Percentiles rank a stretch among this genome's conserved stretches.
Conservation (phyloP, 2,329 filamentous ascomycete species). For the Beauveria caledonica region DNA sequence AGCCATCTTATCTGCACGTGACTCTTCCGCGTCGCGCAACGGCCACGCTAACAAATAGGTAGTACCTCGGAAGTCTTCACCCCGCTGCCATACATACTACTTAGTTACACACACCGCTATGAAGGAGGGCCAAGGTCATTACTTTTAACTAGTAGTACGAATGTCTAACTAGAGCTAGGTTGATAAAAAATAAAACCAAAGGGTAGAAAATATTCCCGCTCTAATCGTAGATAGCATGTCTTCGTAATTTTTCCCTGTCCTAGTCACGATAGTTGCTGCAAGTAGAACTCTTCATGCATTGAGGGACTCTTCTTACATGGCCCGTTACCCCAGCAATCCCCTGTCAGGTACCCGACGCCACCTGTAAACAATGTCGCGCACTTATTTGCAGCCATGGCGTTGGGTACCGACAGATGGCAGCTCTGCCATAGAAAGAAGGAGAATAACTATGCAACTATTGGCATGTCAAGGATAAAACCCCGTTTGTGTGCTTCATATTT, state of each 20-base stretch:
- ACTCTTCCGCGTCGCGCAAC: background rate
- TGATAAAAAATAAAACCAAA: too few relatives aligned
- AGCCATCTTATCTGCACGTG: conserved; percentile 13
- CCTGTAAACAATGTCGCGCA: background rate
- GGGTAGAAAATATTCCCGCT: too few relatives aligned
- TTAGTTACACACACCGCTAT: background rate
- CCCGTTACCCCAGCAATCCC: conserved; percentile 10
- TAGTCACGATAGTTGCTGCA: background rate
- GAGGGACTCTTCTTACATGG: background rate
- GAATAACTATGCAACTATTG: too few relatives aligned
- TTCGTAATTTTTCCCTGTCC: too few relatives aligned
- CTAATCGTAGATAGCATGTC: too few relatives aligned
- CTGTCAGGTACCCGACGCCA: background rate
- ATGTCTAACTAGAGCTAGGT: too few relatives aligned
- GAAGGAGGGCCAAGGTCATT: background rate
- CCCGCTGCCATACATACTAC: background rate
- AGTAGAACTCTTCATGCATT: background rate
- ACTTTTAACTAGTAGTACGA: too few relatives aligned
- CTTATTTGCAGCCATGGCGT: background rate
- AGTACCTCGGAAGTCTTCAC: background rate
- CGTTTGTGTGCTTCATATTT: background rate
- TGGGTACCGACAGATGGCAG: background rate
- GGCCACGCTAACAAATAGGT: background rate
- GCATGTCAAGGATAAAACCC: background rate
- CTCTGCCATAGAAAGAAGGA: background rate